phyloP scores from a whole-genome alignment of 2,329 filamentous ascomycete species.

The Cladophialophora yegresii region DNA sequence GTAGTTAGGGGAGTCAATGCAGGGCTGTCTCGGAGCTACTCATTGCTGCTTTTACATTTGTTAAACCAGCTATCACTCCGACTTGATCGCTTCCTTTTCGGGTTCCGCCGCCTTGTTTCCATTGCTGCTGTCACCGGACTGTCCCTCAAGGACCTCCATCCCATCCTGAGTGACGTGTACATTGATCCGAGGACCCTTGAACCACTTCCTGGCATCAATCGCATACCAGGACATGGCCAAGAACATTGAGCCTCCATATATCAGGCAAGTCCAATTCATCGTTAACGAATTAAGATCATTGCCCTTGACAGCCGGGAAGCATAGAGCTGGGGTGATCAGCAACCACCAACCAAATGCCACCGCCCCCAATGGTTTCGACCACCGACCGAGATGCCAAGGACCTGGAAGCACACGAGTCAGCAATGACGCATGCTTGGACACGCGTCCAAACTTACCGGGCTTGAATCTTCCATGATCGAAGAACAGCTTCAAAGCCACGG shows the following conservation, averaged over 20 bases:
- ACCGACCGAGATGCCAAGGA: slow-evolving; percentile 41
- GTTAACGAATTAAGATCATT: slow-evolving; percentile 37
- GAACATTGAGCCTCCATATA: slow-evolving; percentile 41
- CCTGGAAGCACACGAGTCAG: slow-evolving; percentile 23
- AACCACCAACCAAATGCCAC: slow-evolving; percentile 39
- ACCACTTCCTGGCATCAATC: slow-evolving; percentile 40
- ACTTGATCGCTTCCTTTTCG: slow-evolving; percentile 10
- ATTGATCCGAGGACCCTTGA: slow-evolving; percentile 41
- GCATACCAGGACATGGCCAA: slow-evolving; percentile 39
- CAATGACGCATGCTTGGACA: neutral
- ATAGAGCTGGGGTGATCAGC: slow-evolving; percentile 40
- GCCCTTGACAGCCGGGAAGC: slow-evolving; percentile 40
- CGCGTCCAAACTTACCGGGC: slow-evolving; percentile 32
- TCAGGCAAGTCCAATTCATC: slow-evolving; percentile 42
- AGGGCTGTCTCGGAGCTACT: neutral
- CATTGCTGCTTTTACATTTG: neutral
- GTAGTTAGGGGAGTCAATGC: neutral
- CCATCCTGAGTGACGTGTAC: slow-evolving; percentile 30
- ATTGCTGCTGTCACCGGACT: slow-evolving; percentile 8
- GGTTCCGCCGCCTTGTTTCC: slow-evolving; percentile 9
- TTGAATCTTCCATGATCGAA: slow-evolving; percentile 37
- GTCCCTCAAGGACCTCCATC: slow-evolving; percentile 16
- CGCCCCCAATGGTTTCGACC: slow-evolving; percentile 37
- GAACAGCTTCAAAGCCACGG: slow-evolving; percentile 39
- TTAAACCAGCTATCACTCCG: neutral